phyloP scores from a whole-genome alignment of 2,329 filamentous ascomycete genomes.

The Paracoccidioides lutzii region DNA sequence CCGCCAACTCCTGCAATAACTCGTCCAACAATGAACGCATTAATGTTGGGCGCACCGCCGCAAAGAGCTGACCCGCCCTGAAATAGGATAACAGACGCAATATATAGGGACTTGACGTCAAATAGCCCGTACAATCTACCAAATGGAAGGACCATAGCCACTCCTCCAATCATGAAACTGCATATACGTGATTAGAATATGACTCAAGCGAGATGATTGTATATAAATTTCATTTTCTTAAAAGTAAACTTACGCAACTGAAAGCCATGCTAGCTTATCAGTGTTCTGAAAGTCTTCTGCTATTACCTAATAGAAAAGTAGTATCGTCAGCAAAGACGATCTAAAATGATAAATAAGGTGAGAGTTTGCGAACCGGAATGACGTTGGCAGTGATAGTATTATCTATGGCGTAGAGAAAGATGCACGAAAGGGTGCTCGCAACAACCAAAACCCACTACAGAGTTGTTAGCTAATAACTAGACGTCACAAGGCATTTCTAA shows the following conservation, averaged over 20 bases:
- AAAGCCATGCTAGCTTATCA: background rate
- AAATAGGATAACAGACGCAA: constrained; percentile 19
- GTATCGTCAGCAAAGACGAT: background rate
- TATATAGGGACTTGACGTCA: constrained; percentile 33
- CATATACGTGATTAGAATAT: background rate
- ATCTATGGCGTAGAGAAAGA: background rate
- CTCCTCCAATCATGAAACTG: constrained; percentile 31
- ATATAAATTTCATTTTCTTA: background rate
- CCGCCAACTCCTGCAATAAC: constrained; percentile 24
- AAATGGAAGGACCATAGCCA: constrained; percentile 26
- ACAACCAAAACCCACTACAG: background rate
- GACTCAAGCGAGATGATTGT: background rate
- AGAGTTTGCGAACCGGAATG: background rate
- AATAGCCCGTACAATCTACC: constrained; percentile 32
- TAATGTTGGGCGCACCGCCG: constrained; percentile 33
- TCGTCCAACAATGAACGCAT: constrained; percentile 36
- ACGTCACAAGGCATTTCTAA: too few species aligned
- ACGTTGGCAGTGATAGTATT: background rate
- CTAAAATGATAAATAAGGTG: background rate
- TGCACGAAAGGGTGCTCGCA: background rate
- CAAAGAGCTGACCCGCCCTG: constrained; percentile 27
- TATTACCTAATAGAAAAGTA: background rate
- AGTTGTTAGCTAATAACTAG: background rate
- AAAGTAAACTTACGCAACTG: background rate
- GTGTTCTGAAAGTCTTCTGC: background rate